phyloP scores from a whole-genome alignment of 2,329 filamentous ascomycete genomes.

The Calonectria pauciramosa region DNA sequence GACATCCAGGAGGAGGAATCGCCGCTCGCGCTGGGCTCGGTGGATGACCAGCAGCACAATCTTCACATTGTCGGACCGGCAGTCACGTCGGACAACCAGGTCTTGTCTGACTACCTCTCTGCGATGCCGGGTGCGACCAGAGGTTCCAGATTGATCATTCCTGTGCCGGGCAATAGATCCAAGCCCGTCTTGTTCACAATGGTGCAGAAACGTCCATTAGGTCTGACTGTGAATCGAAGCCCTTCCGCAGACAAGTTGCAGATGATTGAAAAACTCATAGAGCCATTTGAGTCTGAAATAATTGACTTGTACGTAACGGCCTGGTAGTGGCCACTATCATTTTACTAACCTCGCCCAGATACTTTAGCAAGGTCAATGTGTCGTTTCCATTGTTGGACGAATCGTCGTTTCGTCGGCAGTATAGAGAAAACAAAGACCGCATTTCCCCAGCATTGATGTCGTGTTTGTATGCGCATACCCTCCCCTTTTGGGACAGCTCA shows the following conservation, averaged over 20 bases:
- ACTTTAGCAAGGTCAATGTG: constrained; percentile 61
- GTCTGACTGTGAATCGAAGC: constrained; percentile 53
- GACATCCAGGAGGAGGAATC: constrained; percentile 38
- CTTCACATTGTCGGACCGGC: constrained; percentile 72
- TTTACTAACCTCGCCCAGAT: constrained; percentile 31
- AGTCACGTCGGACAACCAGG: constrained; percentile 70
- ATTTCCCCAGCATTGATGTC: constrained; percentile 70
- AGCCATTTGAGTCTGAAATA: constrained; percentile 65
- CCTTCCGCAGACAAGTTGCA: constrained; percentile 63
- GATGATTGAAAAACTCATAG: constrained; percentile 71
- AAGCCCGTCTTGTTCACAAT: constrained; percentile 61
- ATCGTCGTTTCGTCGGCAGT: constrained; percentile 64
- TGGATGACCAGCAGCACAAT: constrained; percentile 56
- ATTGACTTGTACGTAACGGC: constrained; percentile 58
- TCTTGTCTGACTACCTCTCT: constrained; percentile 70
- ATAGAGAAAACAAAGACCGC: constrained; percentile 58
- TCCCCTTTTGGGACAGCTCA: constrained; percentile 70
- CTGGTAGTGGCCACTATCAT: too few relatives aligned
- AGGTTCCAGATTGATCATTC: constrained; percentile 48
- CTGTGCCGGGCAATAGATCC: constrained; percentile 48
- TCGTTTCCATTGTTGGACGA: constrained; percentile 74
- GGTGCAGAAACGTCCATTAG: constrained; percentile 61
- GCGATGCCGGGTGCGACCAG: constrained; percentile 48
- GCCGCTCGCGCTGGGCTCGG: constrained; percentile 47
- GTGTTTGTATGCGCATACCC: constrained; percentile 69